Evolutionary conservation across 1,284 basidiomycete species (phyloP).

Genomic region (Phylloboletellus chloephorus): DNA sequence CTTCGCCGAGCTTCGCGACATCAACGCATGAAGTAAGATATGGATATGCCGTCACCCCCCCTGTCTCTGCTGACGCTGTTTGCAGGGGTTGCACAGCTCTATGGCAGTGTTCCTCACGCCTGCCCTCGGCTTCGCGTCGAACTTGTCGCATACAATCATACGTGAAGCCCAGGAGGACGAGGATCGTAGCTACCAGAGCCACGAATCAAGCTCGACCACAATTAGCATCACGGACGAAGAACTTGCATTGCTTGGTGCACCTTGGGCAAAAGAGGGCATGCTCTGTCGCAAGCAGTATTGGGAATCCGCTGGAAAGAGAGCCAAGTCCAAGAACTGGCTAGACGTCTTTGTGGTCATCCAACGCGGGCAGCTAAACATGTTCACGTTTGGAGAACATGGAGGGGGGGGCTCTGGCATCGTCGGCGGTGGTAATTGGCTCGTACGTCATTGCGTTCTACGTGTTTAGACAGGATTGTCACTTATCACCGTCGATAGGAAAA

Average conservation of each 20-base stretch:
- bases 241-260: slow-evolving; percentile 87
- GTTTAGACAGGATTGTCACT: neutral
- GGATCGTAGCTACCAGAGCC: slow-evolving; percentile 61
- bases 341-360: slow-evolving; percentile 95
- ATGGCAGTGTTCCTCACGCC: slow-evolving; percentile 65
- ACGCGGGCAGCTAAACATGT: slow-evolving; percentile 92
- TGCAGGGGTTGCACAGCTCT: slow-evolving; percentile 43
- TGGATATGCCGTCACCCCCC: slow-evolving; percentile 17
- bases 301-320: slow-evolving; percentile 77
- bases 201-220: slow-evolving; percentile 55
- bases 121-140: slow-evolving; percentile 91
- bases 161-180: slow-evolving; percentile 92
- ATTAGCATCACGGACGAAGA: slow-evolving; percentile 91
- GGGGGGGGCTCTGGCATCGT: slow-evolving; percentile 57
- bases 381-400: slow-evolving; percentile 76
- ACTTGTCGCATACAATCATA: slow-evolving; percentile 94
- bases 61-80: neutral
- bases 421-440: slow-evolving; percentile 97
- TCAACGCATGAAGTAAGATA: slow-evolving; percentile 71
- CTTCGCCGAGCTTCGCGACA: slow-evolving; percentile 73
- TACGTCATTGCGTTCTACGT: slow-evolving; percentile 38
- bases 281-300: slow-evolving; percentile 92
- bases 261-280: slow-evolving; percentile 98
- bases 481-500: slow-evolving; percentile 55
- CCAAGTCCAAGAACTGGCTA: slow-evolving; percentile 84